phyloP scores from a whole-genome alignment of 257 asterid species.

The Solanum pinnatisectum region DNA sequence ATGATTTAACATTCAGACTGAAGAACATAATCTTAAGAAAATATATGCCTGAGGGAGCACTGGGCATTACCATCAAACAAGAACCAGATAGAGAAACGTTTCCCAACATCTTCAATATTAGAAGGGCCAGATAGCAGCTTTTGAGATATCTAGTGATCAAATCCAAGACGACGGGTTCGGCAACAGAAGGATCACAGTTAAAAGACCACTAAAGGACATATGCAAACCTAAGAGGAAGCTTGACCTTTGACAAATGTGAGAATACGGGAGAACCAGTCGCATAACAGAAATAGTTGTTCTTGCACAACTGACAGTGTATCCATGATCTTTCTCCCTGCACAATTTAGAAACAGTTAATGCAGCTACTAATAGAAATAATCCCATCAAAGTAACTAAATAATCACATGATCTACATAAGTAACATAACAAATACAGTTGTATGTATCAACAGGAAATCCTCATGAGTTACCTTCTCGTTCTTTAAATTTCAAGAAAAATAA shows the following conservation, averaged over 20 bases:
- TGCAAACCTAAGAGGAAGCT: not conserved
- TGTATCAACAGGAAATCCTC: not conserved
- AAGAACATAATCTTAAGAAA: not conserved
- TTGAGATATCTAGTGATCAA: not conserved
- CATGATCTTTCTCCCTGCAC: not conserved
- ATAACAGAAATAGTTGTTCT: not conserved
- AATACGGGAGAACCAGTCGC: not conserved
- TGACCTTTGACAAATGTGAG: not conserved
- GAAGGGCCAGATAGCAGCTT: not conserved
- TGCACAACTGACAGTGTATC: not conserved
- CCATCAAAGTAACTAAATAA: not conserved
- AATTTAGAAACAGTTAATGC: not conserved
- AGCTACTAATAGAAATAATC: not conserved
- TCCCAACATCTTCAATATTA: not conserved
- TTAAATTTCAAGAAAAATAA: not conserved
- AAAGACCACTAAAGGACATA: not conserved
- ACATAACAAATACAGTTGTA: not conserved
- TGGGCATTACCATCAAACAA: not conserved
- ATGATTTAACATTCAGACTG: not conserved
- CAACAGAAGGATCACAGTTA: not conserved
- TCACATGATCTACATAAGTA: not conserved
- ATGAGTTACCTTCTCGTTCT: not conserved
- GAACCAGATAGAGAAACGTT: not conserved
- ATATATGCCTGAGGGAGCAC: not conserved
- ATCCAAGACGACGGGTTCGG: not conserved